These are phyloP conservation scores for Tympanopsis confertula DNA, from an alignment of 2,329 filamentous ascomycete genomes.

Conservation along the genomic window DNA sequence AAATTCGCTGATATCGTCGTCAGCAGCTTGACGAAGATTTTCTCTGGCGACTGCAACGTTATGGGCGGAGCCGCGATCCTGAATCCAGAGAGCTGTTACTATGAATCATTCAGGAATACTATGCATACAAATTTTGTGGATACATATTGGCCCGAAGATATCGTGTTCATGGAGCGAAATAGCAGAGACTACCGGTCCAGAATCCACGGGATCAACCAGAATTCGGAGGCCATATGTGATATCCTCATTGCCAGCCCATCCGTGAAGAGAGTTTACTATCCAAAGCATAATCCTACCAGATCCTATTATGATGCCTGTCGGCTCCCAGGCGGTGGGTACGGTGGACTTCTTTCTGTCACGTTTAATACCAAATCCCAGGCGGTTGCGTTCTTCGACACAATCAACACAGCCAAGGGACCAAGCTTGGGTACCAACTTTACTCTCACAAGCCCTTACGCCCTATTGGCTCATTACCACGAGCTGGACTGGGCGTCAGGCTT, in stretches of 20 bases:
- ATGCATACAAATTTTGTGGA: constrained; percentile 65
- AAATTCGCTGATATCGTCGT: constrained; percentile 84
- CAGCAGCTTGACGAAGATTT: constrained; percentile 91
- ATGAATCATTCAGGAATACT: constrained; percentile 54
- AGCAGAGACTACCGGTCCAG: constrained; percentile 80
- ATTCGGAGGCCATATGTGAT: constrained; percentile 72
- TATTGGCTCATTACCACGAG: constrained; percentile 85
- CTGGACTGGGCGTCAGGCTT: constrained; percentile 78
- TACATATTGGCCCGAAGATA: constrained; percentile 88
- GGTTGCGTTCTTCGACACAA: constrained; percentile 69
- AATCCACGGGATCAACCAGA: constrained; percentile 73
- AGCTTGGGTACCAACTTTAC: constrained; percentile 97
- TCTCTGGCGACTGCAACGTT: constrained; percentile 94
- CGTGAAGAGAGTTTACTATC: constrained; percentile 78
- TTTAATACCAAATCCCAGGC: constrained; percentile 64
- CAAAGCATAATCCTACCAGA: constrained; percentile 62
- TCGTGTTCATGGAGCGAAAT: constrained; percentile 90
- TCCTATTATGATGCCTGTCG: constrained; percentile 69
- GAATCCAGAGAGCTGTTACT: constrained; percentile 59
- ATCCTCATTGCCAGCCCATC: constrained; percentile 46
- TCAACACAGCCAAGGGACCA: constrained; percentile 85
- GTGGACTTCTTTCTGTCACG: constrained; percentile 75
- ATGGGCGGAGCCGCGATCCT: constrained; percentile 75
- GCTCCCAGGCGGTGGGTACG: constrained; percentile 69
- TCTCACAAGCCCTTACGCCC: constrained; percentile 76